Base-by-base conservation (phyloP, 441 rosid genomes). In the Populus hybrid region DNA sequence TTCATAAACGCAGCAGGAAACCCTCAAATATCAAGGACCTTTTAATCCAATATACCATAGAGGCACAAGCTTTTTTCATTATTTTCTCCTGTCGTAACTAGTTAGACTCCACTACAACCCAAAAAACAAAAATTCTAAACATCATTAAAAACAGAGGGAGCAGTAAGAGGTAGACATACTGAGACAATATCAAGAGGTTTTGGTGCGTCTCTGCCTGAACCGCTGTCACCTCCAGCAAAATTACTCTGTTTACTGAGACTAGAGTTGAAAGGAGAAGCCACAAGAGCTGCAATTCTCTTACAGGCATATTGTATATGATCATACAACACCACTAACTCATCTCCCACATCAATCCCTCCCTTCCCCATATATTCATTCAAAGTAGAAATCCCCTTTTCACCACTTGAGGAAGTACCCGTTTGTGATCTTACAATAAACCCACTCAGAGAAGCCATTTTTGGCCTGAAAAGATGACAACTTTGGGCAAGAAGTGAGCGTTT, bases 171-270 rank as follows among this genome's bases (percentile, higher is more conserved):
- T 12, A 64, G 38, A 88, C 93, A 26, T 64, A 92, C 98, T 30
- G 98, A 87, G 57, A 95, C 89, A 74, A 89, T 84, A 86, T 93
- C 99, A 11, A 95, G 91, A 23, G 99, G 98, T 83, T 92, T 95
- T 53, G 98, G 96, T 2, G 90, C 89, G 80, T 93, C 98, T 82
- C 98, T 89, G 71, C 83, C 93, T 5, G 90, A 86, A 26, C 80
- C 88, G 73, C 67, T 84, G 76, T 77, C 85, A 14, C 78, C 80
- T 40, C 69, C 79, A 68, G 75, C 83, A 23, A 84, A 69, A n/a
- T 70, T 69, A 78, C 75, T 75, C 73, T 86, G 92, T 75, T 90
- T 87, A 32, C 90, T 85, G 9, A 93, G 90, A 79, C 86, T 87
- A 69, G 94, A 89, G 81, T 90, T 91, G 80, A 82, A 95, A 80